Evolutionary conservation across 768 basidiomycete genomes (phyloP), one percentile per base, ranked within the genome.

Genomic region (Pholiota molesta): DNA sequence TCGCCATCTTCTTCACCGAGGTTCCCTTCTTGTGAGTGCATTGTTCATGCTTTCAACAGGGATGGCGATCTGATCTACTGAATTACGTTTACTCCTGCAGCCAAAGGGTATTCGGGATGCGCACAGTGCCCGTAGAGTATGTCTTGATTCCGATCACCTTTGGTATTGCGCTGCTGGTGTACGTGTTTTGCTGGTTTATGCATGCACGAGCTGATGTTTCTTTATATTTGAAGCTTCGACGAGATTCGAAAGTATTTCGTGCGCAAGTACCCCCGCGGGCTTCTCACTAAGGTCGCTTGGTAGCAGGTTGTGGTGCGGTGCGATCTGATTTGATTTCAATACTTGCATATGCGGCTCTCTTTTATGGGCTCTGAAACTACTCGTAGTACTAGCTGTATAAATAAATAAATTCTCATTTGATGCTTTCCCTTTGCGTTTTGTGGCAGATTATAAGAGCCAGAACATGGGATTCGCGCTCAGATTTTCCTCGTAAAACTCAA

Each of bases 61-160:
- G 9, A 4, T 39, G 16, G 11, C 10, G 7, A 58, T n/a, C 21
- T 44, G 19, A 16, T 37, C 19, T 52, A 47, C 37, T 29, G 19
- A 4, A 28, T 19, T 42, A 23, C 33, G 29, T 29, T 29, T 29
- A n/a, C 8, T 26, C 45, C 44, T 21, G 19, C 26, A 73, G 72
- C 75, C 84, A 86, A 69, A 69, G 72, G 23, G 71, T 80, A 8
- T 86, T 87, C 77, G 71, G 79, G 62, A 86, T 82, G 0, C 74
- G 81, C 28, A 76, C 76, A 9, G 78, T 85, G 63, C 68, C 69
- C 1, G 75, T 69, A 17, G 76, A 83, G 65, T 71, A 79, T 66
- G 82, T 82, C 68, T 86, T 86, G 71, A 73, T 86, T 1, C 85
- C 84, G 0, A 72, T 86, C 63, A 71, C 78, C 23, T 85, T 81